A percentile compares a stretch with the other conserved stretches of the same genome.
Conservation (phyloP, 495 filamentous ascomycete genomes). For the Cercophora scortea region DNA sequence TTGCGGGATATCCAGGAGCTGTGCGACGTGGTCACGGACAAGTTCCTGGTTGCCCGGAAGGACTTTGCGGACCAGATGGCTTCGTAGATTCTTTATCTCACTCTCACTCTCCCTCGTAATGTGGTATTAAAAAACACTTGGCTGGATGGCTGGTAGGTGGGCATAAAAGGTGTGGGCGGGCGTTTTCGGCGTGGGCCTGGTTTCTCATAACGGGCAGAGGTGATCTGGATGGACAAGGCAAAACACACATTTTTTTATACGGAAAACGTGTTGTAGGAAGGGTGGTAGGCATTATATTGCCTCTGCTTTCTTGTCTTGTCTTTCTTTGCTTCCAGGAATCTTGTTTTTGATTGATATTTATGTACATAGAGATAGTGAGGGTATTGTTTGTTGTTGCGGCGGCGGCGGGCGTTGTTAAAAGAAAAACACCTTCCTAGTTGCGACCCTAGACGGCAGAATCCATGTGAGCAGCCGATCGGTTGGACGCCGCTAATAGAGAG, state of each 20-base stretch:
- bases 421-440: constrained; percentile 31
- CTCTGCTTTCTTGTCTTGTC: no score
- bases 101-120: background rate
- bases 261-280: background rate
- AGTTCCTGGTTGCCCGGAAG: constrained; percentile 63
- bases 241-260: background rate
- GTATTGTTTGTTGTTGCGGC: constrained; percentile 8
- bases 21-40: constrained; percentile 83
- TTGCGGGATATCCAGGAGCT: constrained; percentile 79
- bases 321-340: background rate
- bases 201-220: constrained; percentile 6
- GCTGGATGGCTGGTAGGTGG: background rate
- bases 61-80: constrained; percentile 42
- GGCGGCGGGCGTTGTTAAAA: background rate
- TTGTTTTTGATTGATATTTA: constrained; percentile 17
- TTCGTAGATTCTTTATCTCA: background rate
- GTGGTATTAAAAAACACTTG: background rate
- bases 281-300: no score
- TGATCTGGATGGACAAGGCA: constrained; percentile 2
- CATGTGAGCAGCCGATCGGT: background rate
- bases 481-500: background rate
- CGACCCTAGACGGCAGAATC: constrained; percentile 35
- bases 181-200: constrained; percentile 18
- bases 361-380: constrained; percentile 16
- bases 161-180: constrained; percentile 8